Conservation (phyloP, 2,329 filamentous ascomycete genomes). For the Fusarium pseudograminearum region DNA sequence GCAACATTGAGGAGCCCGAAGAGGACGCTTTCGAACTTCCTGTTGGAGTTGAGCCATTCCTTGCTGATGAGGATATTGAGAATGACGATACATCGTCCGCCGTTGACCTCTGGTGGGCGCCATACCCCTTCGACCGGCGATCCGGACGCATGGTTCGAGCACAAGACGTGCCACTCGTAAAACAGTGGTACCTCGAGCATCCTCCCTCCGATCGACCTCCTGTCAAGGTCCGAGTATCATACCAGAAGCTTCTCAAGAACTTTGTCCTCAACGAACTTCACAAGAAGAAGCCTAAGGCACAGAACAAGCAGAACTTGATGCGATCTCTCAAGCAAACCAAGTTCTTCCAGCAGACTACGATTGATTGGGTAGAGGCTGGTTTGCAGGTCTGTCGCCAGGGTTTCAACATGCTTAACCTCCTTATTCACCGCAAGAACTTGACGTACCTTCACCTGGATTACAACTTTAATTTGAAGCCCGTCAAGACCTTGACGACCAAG, state of each 20-base stretch:
- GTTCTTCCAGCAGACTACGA: constrained; percentile 99
- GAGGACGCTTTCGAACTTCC: constrained; percentile 90
- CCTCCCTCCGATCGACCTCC: constrained; percentile 86
- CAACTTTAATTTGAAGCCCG: constrained; percentile 99
- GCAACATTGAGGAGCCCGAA: constrained; percentile 78
- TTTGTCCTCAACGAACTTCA: constrained; percentile 97
- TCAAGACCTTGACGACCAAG: constrained; percentile 98
- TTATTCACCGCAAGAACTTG: constrained; percentile 98
- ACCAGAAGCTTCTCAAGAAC: constrained; percentile 96
- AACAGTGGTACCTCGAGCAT: constrained; percentile 99
- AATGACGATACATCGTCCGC: constrained; percentile 91
- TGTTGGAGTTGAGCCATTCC: constrained; percentile 83
- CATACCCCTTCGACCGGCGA: constrained; percentile 92
- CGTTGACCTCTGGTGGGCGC: constrained; percentile 97
- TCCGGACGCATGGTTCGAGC: constrained; percentile 97
- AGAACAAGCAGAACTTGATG: constrained; percentile 93
- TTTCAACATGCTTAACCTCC: constrained; percentile 98
- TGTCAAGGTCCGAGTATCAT: constrained; percentile 97
- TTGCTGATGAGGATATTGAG: constrained; percentile 88
- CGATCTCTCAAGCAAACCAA: constrained; percentile 94
- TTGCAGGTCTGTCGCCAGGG: constrained; percentile 97
- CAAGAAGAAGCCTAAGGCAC: constrained; percentile 93
- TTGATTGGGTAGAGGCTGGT: constrained; percentile 99
- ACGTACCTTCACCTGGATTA: constrained; percentile 99
- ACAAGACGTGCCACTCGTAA: constrained; percentile 95